Base-by-base conservation (phyloP, 1,139 yeast genomes). In the Suhomyces coccinellae region DNA sequence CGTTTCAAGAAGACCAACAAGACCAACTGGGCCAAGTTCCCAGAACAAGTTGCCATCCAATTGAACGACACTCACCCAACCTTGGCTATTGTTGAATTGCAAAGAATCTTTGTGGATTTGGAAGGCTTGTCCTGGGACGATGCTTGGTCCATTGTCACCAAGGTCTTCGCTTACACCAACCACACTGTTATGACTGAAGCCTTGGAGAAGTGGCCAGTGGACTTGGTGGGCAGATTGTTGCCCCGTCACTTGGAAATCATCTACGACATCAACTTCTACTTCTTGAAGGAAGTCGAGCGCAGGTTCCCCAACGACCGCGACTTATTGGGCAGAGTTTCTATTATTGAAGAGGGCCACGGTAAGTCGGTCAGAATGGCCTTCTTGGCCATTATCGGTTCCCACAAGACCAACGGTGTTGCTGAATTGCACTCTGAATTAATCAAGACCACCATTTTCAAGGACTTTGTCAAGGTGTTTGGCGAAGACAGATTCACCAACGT, bases 141-240 rank as follows among this genome's bases (percentile, higher is more conserved):
- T 43, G 96, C 97, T 33, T 90, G 97, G 97, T 69, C 70, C 28
- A 83, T 91, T 63, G 96, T 88, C 43, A 82, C 85, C 36, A 66
- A 68, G 47, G 89, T 95, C 5, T 89, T 91, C 66, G 95, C 95
- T 50, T 91, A 90, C 75, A 90, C 97, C 27, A 90, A 90, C 69
- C 97, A 90, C 65, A 91, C 98, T 0, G 97, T 90, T 40, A 83
- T 90, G 87, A 83, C 86, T 49, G 97, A 90, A 72, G 97, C 97
- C 15, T 77, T 90, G 54, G 98, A 90, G 70, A 90, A 88, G 69
- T 90, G 98, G 97, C 96, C 97, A 4, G 85, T 91, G 47, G 85
- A 85, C 44, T 75, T 90, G 54, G 68, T 90, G 52, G 89, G 87
- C 40, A 80, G 77, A 58, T 70, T 90, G 62, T 77, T 90, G 55